Evolutionary conservation across 176 grass and related monocot genomes (phyloP).

Genomic region (Carex parvula): DNA sequence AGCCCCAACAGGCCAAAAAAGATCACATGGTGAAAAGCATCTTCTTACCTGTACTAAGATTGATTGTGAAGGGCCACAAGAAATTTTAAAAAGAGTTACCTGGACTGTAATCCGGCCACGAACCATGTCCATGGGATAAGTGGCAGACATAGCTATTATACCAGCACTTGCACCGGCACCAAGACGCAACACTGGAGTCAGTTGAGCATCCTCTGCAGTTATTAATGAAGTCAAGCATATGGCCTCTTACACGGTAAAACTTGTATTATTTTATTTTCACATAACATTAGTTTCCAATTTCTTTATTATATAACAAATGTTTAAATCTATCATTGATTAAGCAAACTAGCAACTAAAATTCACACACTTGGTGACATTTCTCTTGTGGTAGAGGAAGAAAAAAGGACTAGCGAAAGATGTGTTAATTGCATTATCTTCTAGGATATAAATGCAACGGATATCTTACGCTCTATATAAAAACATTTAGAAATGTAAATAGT

Average conservation of each 20-base stretch:
- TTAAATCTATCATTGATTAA: neutral
- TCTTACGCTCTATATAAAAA: neutral
- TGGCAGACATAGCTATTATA: constrained; percentile 99
- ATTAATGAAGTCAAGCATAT: constrained; percentile 2
- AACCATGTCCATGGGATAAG: constrained; percentile 99
- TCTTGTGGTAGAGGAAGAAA: neutral
- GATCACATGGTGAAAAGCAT: neutral
- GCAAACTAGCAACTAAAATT: neutral
- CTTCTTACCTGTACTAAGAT: neutral
- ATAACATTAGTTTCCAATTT: neutral
- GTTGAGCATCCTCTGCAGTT: constrained; percentile 78
- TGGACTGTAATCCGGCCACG: constrained; percentile 96
- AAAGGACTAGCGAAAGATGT: neutral
- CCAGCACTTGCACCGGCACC: constrained; percentile 96
- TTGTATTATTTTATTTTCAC: neutral
- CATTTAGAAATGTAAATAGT: neutral
- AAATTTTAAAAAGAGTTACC: constrained; percentile 33
- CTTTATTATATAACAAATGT: neutral
- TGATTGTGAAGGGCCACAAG: neutral
- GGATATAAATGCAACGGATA: neutral
- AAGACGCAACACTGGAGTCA: constrained; percentile 78
- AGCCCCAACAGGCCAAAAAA: neutral
- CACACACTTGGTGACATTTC: neutral
- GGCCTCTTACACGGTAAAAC: neutral
- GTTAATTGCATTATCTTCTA: neutral